Evolutionary conservation across 1,139 yeast genomes (phyloP).

Genomic region (Chernovozyma sophiae-reginae): DNA sequence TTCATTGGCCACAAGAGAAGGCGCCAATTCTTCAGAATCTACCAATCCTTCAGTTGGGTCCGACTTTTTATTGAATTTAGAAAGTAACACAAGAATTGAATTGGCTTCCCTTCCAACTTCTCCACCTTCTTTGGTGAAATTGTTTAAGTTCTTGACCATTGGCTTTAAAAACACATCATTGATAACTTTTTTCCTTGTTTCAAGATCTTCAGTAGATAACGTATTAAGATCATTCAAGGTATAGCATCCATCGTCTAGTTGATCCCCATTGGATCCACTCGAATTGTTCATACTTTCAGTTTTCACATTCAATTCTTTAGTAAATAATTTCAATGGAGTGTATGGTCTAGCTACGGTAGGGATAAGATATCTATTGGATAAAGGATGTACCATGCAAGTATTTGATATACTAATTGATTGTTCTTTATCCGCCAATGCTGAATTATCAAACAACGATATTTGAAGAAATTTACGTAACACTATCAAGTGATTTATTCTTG

Average conservation of each 20-base stretch:
- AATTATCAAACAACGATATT: slow-evolving; percentile 30
- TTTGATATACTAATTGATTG: slow-evolving; percentile 7
- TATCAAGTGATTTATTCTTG: slow-evolving; percentile 40
- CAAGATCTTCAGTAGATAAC: slow-evolving; percentile 51
- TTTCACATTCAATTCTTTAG: slow-evolving; percentile 26
- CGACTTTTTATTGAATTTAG: slow-evolving; percentile 9
- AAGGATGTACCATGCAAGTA: slow-evolving; percentile 33
- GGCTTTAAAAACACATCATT: slow-evolving; percentile 49
- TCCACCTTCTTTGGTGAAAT: slow-evolving; percentile 67
- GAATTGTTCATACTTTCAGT: slow-evolving; percentile 8
- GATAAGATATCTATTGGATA: slow-evolving; percentile 47
- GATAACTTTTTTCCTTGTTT: slow-evolving; percentile 56
- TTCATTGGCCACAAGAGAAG: no score
- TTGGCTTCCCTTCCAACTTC: slow-evolving; percentile 63
- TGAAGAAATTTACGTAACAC: slow-evolving; percentile 40
- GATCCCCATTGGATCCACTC: slow-evolving; percentile 5
- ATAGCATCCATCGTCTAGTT: slow-evolving; percentile 24
- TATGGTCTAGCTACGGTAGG: slow-evolving; percentile 59
- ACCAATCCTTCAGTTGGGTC: no score
- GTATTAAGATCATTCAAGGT: slow-evolving; percentile 29
- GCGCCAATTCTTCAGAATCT: no score
- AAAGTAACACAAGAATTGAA: slow-evolving; percentile 20
- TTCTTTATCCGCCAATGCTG: slow-evolving; percentile 3
- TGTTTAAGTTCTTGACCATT: slow-evolving; percentile 48
- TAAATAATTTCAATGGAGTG: slow-evolving; percentile 53